Percentiles rank a stretch among this genome's conserved stretches.
Evolutionary conservation across 2,329 filamentous ascomycete genomes (phyloP).

Genomic region (Penicillium concentricum): DNA sequence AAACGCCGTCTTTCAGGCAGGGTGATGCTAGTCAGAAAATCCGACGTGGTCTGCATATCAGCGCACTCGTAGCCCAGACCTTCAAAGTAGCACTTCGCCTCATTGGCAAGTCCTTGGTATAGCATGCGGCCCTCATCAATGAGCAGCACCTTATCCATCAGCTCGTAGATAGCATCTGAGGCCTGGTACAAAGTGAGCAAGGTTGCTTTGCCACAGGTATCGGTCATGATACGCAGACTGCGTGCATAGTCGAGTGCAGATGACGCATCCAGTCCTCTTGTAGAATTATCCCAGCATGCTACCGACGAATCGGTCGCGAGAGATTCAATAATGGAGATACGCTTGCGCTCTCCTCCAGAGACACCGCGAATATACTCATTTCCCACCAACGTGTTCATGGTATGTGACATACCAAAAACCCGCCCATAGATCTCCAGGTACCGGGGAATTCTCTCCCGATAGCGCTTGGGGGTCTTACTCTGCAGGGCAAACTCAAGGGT

Average conservation of each 20-base stretch:
- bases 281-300: slow-evolving; percentile 73
- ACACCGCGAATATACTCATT: slow-evolving; percentile 56
- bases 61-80: slow-evolving; percentile 59
- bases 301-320: slow-evolving; percentile 68
- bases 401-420: slow-evolving; percentile 72
- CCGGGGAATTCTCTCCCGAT: slow-evolving; percentile 59
- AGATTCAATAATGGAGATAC: slow-evolving; percentile 71
- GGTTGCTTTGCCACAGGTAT: slow-evolving; percentile 65
- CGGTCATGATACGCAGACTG: slow-evolving; percentile 66
- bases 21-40: slow-evolving; percentile 70
- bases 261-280: slow-evolving; percentile 69
- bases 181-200: slow-evolving; percentile 68
- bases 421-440: slow-evolving; percentile 66
- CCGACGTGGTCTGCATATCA: slow-evolving; percentile 64
- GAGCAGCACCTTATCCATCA: slow-evolving; percentile 73
- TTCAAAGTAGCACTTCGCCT: slow-evolving; percentile 62
- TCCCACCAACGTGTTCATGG: slow-evolving; percentile 67
- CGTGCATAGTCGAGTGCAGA: slow-evolving; percentile 72
- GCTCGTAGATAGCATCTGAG: slow-evolving; percentile 62
- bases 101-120: slow-evolving; percentile 57
- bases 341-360: slow-evolving; percentile 72
- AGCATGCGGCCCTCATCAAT: slow-evolving; percentile 68
- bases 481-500: slow-evolving; percentile 69
- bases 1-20: slow-evolving; percentile 67
- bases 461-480: slow-evolving; percentile 66